phyloP scores from a whole-genome alignment of 75 land plant species.

The Gnetum montanum region DNA sequence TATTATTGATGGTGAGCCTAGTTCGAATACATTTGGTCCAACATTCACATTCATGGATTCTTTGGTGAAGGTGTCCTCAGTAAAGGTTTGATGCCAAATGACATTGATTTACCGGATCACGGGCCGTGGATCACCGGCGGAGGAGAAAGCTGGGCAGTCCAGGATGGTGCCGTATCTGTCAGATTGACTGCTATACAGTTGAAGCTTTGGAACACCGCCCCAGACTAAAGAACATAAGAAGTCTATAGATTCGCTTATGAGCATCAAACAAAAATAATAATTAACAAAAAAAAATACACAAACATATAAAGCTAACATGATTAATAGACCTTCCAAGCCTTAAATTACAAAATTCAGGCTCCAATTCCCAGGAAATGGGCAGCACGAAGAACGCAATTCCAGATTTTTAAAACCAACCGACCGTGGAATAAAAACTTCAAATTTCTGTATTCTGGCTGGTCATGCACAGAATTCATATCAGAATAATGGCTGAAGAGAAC shows the following conservation, averaged over 20 bases:
- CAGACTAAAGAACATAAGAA: slow-evolving; percentile 66
- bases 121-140: slow-evolving; percentile 32
- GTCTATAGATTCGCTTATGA: slow-evolving; percentile 68
- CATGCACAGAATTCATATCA: no score
- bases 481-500: no score
- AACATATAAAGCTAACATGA: no score
- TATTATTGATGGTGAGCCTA: slow-evolving; percentile 31
- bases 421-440: no score
- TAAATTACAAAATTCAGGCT: no score
- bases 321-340: no score
- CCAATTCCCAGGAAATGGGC: no score
- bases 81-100: slow-evolving; percentile 19
- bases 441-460: no score
- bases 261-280: slow-evolving; percentile 61
- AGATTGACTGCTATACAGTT: slow-evolving; percentile 70
- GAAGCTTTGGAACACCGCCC: slow-evolving; percentile 67
- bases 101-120: no score
- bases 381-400: no score
- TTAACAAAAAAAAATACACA: no score
- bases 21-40: slow-evolving; percentile 18
- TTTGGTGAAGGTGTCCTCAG: slow-evolving; percentile 18
- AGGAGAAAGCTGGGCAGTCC: slow-evolving; percentile 47
- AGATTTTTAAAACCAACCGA: no score
- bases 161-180: slow-evolving; percentile 84
- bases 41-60: slow-evolving; percentile 16